Conservation (phyloP, 192 early-diverging fungal genomes). For the Coemansia sp. region DNA sequence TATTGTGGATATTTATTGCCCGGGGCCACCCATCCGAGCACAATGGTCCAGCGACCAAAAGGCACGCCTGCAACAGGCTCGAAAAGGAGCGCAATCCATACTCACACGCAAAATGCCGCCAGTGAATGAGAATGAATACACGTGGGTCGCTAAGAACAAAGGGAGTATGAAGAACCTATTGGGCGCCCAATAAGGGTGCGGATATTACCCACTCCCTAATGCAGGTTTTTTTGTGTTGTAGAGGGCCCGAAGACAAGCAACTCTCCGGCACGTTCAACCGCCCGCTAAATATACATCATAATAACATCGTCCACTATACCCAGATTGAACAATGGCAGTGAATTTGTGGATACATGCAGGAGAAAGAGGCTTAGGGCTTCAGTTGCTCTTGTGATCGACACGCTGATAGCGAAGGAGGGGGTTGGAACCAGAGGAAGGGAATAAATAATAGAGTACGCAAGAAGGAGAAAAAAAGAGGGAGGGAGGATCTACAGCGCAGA, state of each 20-base stretch:
- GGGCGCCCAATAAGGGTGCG: neutral
- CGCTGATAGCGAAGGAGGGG: neutral
- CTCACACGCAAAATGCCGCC: neutral
- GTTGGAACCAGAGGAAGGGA: neutral
- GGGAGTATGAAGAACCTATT: neutral
- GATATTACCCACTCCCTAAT: neutral
- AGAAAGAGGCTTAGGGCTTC: conserved; percentile 1
- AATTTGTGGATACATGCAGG: conserved; percentile 8
- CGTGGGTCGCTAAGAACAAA: conserved; percentile 3
- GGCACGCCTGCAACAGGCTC: neutral
- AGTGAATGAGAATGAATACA: conserved; percentile 3
- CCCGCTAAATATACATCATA: neutral
- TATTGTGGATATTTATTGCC: conserved; percentile 5
- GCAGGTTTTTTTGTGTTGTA: neutral
- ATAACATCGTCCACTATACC: neutral
- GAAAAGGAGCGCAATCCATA: neutral
- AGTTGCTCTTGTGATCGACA: neutral
- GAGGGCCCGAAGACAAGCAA: neutral
- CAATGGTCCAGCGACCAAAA: neutral
- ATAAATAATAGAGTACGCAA: neutral
- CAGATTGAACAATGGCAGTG: neutral
- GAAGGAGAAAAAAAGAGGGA: neutral
- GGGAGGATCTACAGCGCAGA: neutral
- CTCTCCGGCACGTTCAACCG: conserved; percentile 5
- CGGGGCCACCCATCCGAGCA: neutral